These are phyloP conservation scores for Gaeumannomyces sp. DNA, from an alignment of 2,329 filamentous ascomycete species.

Conservation along the genomic window DNA sequence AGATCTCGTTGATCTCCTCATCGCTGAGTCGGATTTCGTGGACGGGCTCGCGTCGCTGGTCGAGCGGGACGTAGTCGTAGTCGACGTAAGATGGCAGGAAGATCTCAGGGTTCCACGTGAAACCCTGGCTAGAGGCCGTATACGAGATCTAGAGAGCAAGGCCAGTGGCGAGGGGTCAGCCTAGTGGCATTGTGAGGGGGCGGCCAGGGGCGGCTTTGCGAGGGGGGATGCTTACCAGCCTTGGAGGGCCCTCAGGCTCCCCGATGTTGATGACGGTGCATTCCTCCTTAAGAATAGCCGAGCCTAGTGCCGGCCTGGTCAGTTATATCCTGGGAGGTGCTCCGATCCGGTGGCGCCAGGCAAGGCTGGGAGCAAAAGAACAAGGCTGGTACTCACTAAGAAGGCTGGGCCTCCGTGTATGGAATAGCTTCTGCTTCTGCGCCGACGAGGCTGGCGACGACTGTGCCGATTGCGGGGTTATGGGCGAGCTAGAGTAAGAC, in stretches of 20 bases:
- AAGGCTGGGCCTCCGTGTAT: slow-evolving; percentile 54
- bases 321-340: not conserved
- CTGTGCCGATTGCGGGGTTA: slow-evolving; percentile 35
- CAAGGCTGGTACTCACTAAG: slow-evolving; percentile 42
- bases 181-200: slow-evolving; percentile 8
- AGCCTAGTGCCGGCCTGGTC: slow-evolving; percentile 41
- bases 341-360: not conserved
- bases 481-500: slow-evolving; percentile 51
- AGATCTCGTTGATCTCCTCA: slow-evolving; percentile 64
- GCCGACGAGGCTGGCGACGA: slow-evolving; percentile 34
- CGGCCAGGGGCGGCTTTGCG: too few relatives aligned
- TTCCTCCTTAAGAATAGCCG: slow-evolving; percentile 65
- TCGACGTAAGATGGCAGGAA: slow-evolving; percentile 75
- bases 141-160: slow-evolving; percentile 60
- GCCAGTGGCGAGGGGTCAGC: slow-evolving; percentile 16
- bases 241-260: slow-evolving; percentile 63
- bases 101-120: slow-evolving; percentile 80
- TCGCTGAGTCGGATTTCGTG: slow-evolving; percentile 73
- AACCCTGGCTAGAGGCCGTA: slow-evolving; percentile 72
- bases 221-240: slow-evolving; percentile 49
- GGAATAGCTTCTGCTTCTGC: slow-evolving; percentile 37
- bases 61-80: slow-evolving; percentile 67
- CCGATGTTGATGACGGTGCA: slow-evolving; percentile 78
- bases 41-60: slow-evolving; percentile 70
- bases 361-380: not conserved